phyloP scores from a whole-genome alignment of 805 yeast genomes.

The Schwanniomyces occidentalis region DNA sequence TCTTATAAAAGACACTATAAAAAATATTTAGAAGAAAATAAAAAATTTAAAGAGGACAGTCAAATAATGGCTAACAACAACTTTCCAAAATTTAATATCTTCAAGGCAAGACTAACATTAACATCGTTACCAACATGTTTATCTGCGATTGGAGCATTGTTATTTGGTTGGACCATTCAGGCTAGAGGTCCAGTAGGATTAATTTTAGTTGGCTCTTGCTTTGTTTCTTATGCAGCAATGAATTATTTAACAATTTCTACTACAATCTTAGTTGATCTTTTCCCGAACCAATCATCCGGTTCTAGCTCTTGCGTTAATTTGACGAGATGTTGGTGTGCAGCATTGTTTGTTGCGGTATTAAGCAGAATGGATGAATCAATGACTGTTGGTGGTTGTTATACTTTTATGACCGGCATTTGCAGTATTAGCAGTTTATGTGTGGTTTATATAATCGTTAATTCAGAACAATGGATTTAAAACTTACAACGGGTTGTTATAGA shows the following conservation, averaged over 20 bases:
- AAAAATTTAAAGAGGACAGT: constrained; percentile 19
- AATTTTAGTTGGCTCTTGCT: constrained; percentile 54
- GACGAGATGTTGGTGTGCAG: constrained; percentile 65
- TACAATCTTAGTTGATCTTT: constrained; percentile 69
- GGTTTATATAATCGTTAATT: too few species aligned
- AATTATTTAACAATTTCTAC: constrained; percentile 55
- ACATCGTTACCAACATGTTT: constrained; percentile 40
- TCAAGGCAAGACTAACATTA: constrained; percentile 51
- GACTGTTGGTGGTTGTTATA: constrained; percentile 73
- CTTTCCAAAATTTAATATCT: constrained; percentile 46
- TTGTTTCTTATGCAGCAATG: constrained; percentile 55
- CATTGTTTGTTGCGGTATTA: constrained; percentile 66
- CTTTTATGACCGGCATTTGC: constrained; percentile 60
- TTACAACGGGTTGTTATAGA: neutral
- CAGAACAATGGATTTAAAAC: too few species aligned
- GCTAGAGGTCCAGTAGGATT: constrained; percentile 47
- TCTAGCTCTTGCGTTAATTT: constrained; percentile 70
- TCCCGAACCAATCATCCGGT: constrained; percentile 66
- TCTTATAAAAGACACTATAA: constrained; percentile 35
- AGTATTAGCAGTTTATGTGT: too few species aligned
- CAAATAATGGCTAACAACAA: constrained; percentile 1
- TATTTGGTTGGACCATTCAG: constrained; percentile 73
- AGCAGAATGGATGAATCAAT: constrained; percentile 54
- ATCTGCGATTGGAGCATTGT: constrained; percentile 39
- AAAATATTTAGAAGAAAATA: constrained; percentile 1